Evolutionary conservation across 1,139 yeast genomes (phyloP).

Genomic region (Yarrowia galli): DNA sequence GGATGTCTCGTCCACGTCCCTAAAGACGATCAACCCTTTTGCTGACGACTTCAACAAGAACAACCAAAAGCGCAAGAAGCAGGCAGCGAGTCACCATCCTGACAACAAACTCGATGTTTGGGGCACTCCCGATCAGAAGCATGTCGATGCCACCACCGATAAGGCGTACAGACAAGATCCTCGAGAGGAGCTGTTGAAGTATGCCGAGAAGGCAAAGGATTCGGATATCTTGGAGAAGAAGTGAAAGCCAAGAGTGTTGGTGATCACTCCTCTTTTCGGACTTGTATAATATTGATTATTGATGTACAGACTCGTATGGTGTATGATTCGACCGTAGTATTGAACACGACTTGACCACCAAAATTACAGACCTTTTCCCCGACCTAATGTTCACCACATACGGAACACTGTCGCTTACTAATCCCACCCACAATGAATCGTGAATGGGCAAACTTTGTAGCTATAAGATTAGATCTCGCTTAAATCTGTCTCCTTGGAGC

Average conservation of each 20-base stretch:
- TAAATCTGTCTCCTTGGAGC: too few species aligned
- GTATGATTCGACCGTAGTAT: too few species aligned
- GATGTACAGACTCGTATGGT: too few species aligned
- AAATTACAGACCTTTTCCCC: too few species aligned
- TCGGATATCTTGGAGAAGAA: conserved; percentile 2
- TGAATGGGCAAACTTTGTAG: too few species aligned
- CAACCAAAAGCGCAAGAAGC: conserved; percentile 39
- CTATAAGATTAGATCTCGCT: too few species aligned
- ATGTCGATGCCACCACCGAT: conserved; percentile 31
- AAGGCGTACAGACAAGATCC: conserved; percentile 49
- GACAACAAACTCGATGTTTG: conserved; percentile 42
- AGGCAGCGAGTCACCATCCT: conserved; percentile 14
- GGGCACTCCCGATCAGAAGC: conserved; percentile 46
- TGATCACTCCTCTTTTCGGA: neutral
- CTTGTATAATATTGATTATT: too few species aligned
- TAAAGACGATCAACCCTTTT: conserved; percentile 44
- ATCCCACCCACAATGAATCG: too few species aligned
- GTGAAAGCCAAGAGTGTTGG: neutral
- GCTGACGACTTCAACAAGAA: conserved; percentile 39
- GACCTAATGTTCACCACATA: too few species aligned
- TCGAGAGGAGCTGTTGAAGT: conserved; percentile 51
- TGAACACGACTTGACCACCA: too few species aligned
- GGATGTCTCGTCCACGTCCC: conserved; percentile 48
- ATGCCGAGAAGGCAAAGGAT: conserved; percentile 45
- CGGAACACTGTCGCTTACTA: too few species aligned